These are phyloP conservation scores for Wickerhamiella shivajii DNA, from an alignment of 805 yeast genomes.

Conservation along the genomic window DNA sequence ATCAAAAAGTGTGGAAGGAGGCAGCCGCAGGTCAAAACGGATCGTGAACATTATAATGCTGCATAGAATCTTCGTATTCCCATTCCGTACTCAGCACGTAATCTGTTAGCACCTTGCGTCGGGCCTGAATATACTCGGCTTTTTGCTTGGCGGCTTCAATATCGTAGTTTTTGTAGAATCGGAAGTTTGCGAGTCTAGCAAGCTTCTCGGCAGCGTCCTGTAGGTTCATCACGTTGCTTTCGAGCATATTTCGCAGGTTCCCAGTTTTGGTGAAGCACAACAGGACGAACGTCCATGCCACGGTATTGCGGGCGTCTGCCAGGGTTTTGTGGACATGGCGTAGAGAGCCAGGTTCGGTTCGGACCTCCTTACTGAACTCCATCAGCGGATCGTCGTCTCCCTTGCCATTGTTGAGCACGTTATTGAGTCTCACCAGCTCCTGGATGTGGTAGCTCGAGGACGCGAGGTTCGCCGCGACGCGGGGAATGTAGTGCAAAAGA, in stretches of 20 bases:
- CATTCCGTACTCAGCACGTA: constrained; percentile 1
- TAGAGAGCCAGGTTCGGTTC: not conserved
- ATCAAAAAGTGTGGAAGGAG: constrained; percentile 13
- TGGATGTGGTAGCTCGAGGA: not conserved
- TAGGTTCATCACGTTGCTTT: constrained; percentile 51
- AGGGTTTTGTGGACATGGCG: constrained; percentile 34
- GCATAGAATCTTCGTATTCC: constrained; percentile 3
- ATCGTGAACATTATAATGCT: not conserved
- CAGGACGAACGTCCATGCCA: constrained; percentile 85
- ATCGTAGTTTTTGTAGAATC: too few species aligned
- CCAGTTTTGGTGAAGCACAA: constrained; percentile 45
- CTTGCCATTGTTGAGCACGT: not conserved
- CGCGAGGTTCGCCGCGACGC: constrained; percentile 2
- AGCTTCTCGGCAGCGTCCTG: constrained; percentile 49
- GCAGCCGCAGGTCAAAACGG: too few species aligned
- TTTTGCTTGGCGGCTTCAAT: too few species aligned
- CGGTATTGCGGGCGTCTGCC: constrained; percentile 52
- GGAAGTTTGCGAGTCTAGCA: too few species aligned
- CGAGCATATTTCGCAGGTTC: constrained; percentile 46
- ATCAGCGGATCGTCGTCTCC: too few species aligned
- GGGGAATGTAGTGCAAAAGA: constrained; percentile 9
- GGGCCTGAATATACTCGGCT: constrained; percentile 1
- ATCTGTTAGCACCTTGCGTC: not conserved
- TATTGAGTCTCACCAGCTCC: not conserved
- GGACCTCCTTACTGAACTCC: not conserved